Evolutionary conservation across 768 basidiomycete species (phyloP), one percentile per base, ranked within the genome.

Genomic region (Rickenella mellea): DNA sequence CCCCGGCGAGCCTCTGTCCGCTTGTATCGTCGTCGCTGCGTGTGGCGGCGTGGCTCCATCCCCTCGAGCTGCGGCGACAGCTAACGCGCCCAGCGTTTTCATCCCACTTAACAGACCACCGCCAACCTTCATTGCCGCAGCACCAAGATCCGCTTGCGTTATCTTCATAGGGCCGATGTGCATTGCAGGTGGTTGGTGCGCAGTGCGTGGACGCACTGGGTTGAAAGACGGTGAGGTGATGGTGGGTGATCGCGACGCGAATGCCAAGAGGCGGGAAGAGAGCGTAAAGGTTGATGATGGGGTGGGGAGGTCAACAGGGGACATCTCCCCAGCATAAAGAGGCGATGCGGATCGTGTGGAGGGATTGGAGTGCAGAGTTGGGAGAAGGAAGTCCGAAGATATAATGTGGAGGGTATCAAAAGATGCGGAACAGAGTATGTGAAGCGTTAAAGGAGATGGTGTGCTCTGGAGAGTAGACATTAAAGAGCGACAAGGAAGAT

Each of bases 231-330:
- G 19, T 32, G 26, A 21, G 35, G 26, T 14, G 43, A 40, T 21
- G 41, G 48, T 45, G 12, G 65, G 55, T 24, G 62, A 52, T 8
- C 57, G 62, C n/a, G 64, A 60, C 7, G 73, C 69, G 49, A 72
- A 83, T 4, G 78, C 81, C 11, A 86, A 64, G 20, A 87, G 70
- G 8, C 82, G 77, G 27, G 67, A 59, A 10, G 78, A 78, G 15
- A 82, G 63, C 3, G 78, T 66, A 53, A 75, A 83, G 8, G 81
- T 59, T 1, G 83, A 75, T n/a, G 50, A 59, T 1, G 67, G 67
- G n/a, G n/a, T n/a, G n/a, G n/a, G n/a, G n/a, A n/a, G n/a, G n/a
- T n/a, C n/a, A n/a, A n/a, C n/a, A n/a, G n/a, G n/a, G n/a, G n/a
- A n/a, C n/a, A n/a, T n/a, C n/a, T n/a, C n/a, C n/a, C n/a, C n/a